These are phyloP conservation scores for Panicum virgatum DNA, from an alignment of 202 grass and related monocot genomes.

Conservation along the genomic window DNA sequence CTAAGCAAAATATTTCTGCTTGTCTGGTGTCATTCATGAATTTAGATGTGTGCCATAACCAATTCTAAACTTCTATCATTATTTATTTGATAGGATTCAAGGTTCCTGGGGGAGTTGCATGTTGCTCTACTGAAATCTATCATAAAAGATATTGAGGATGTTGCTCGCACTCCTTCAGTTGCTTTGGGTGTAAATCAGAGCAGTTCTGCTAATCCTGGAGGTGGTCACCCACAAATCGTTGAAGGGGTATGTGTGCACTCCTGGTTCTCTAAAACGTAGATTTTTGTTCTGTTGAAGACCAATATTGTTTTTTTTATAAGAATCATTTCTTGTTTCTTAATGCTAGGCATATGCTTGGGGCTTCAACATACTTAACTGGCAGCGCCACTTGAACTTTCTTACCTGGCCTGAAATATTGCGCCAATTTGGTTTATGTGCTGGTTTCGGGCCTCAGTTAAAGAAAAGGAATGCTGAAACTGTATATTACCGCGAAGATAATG, in stretches of 20 bases:
- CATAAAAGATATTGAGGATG: constrained; percentile 96
- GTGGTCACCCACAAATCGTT: constrained; percentile 85
- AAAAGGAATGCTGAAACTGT: constrained; percentile 56
- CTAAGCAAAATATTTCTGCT: constrained; percentile 2
- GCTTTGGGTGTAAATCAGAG: constrained; percentile 70
- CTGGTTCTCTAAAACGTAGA: constrained; percentile 18
- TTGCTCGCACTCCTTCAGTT: constrained; percentile 72
- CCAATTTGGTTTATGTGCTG: constrained; percentile 86
- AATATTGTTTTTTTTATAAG: constrained; percentile 3
- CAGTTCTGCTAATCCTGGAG: constrained; percentile 66
- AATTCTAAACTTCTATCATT: constrained; percentile 3
- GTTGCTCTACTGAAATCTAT: constrained; percentile 84
- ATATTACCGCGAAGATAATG: constrained; percentile 63
- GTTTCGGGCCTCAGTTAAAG: constrained; percentile 84
- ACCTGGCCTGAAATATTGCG: constrained; percentile 95
- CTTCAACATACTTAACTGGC: constrained; percentile 85
- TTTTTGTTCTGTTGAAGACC: constrained; percentile 23
- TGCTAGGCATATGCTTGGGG: constrained; percentile 91
- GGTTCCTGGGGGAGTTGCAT: constrained; percentile 78
- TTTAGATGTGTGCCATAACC: neutral
- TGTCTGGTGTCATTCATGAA: constrained; percentile 11
- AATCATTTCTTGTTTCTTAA: constrained; percentile 23
- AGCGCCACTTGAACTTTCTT: constrained; percentile 69
- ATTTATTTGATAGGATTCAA: constrained; percentile 71
- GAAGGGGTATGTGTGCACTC: constrained; percentile 66